phyloP scores from a whole-genome alignment of 2,329 filamentous ascomycete genomes.

The Fusarium sp. region DNA sequence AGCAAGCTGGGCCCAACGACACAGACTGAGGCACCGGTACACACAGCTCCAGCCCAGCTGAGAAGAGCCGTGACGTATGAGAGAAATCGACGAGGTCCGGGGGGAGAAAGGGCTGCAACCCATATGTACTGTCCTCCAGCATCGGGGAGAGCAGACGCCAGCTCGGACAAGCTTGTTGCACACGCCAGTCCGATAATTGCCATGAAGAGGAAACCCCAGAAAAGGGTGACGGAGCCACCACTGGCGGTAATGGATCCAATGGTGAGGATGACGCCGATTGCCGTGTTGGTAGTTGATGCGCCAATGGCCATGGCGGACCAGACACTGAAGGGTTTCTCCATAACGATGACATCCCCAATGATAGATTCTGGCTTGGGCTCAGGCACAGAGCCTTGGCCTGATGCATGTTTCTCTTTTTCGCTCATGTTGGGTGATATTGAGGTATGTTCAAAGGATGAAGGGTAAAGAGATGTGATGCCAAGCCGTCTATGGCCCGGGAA shows the following conservation, averaged over 20 bases:
- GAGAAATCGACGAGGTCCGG: neutral
- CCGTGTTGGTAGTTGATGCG: neutral
- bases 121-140: neutral
- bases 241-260: neutral
- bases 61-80: neutral
- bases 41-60: neutral
- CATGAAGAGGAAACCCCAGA: neutral
- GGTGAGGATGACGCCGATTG: neutral
- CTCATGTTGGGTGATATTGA: neutral
- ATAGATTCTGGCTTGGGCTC: neutral
- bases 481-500: neutral
- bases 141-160: neutral
- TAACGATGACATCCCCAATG: neutral
- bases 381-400: neutral
- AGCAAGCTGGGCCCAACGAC: neutral
- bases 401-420: neutral
- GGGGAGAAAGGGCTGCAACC: neutral
- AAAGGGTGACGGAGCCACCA: neutral
- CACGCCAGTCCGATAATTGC: neutral
- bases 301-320: neutral
- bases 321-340: neutral
- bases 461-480: neutral
- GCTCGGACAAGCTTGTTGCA: neutral
- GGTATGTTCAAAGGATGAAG: rapidly evolving
- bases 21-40: neutral